A percentile compares a stretch with the other conserved stretches of the same genome.
phyloP scores from a whole-genome alignment of 2,329 filamentous ascomycete species.

The Fusarium gaditjirri region DNA sequence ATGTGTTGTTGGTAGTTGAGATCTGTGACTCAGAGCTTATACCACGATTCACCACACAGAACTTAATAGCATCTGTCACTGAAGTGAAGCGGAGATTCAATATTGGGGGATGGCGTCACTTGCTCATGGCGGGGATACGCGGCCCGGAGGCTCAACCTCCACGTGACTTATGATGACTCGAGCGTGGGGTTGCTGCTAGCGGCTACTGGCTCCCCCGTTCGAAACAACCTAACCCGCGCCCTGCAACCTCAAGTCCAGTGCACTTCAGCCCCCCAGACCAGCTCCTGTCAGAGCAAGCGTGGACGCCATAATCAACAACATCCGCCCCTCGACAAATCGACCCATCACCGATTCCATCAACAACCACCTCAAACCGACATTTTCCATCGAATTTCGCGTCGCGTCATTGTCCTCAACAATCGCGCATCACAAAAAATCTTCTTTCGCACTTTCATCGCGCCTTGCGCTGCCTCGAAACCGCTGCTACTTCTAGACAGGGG shows the following conservation, averaged over 20 bases:
- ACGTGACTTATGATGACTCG: conserved; percentile 2
- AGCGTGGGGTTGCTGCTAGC: conserved; percentile 12
- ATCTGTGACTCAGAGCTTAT: neutral
- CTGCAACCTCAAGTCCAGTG: conserved; percentile 8
- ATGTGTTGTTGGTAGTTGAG: neutral
- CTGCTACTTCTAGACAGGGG: conserved; percentile 37
- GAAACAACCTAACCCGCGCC: conserved; percentile 17
- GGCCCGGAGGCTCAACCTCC: neutral
- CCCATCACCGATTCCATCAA: conserved; percentile 43
- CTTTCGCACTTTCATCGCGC: conserved; percentile 29
- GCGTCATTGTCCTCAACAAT: conserved; percentile 20
- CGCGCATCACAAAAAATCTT: conserved; percentile 30
- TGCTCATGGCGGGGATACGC: conserved; percentile 5
- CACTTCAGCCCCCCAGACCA: conserved; percentile 11
- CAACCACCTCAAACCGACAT: conserved; percentile 35
- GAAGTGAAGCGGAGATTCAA: neutral
- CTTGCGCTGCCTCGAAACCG: conserved; percentile 22
- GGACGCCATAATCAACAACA: conserved; percentile 43
- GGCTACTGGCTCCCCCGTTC: conserved; percentile 30
- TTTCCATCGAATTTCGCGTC: conserved; percentile 48
- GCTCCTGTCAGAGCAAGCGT: conserved; percentile 17
- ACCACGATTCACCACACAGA: neutral
- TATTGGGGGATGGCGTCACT: conserved; percentile 5
- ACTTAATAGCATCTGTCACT: neutral
- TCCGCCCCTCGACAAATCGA: conserved; percentile 35